Evolutionary conservation across 768 basidiomycete species (phyloP).

Genomic region (Suillus tomentosus): DNA sequence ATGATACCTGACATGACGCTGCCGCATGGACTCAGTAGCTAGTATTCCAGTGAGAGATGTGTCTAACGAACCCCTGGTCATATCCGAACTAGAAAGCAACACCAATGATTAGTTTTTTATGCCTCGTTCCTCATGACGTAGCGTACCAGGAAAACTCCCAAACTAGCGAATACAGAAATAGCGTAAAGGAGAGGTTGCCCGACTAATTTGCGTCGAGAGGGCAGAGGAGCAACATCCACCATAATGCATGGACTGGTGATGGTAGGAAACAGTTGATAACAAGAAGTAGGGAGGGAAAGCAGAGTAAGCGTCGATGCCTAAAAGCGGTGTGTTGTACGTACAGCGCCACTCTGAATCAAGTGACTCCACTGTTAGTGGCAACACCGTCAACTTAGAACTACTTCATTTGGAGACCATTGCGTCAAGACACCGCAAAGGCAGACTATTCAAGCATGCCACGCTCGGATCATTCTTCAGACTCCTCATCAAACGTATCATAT

Average conservation of each 20-base stretch:
- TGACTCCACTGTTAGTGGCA: not conserved
- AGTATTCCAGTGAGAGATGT: slow-evolving; percentile 15
- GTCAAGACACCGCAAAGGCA: slow-evolving; percentile 8
- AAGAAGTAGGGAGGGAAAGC: slow-evolving; percentile 12
- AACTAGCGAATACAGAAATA: slow-evolving; percentile 78
- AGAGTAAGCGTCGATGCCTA: not conserved
- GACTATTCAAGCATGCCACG: slow-evolving; percentile 50
- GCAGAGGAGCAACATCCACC: slow-evolving; percentile 36
- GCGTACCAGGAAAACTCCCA: slow-evolving; percentile 84
- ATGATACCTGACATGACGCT: slow-evolving; percentile 94
- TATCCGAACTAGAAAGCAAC: slow-evolving; percentile 64
- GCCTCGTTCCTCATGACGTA: slow-evolving; percentile 1
- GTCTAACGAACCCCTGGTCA: slow-evolving; percentile 70
- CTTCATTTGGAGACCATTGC: slow-evolving; percentile 2
- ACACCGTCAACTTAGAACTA: not conserved
- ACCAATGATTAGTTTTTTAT: slow-evolving; percentile 2
- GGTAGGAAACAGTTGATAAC: slow-evolving; percentile 20
- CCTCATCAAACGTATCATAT: slow-evolving; percentile 49
- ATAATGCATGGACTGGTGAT: slow-evolving; percentile 47
- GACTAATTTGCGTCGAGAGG: slow-evolving; percentile 57
- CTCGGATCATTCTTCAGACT: slow-evolving; percentile 64
- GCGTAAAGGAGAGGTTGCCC: slow-evolving; percentile 78
- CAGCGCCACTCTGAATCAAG: slow-evolving; percentile 23
- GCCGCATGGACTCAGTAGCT: slow-evolving; percentile 7
- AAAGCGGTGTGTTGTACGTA: slow-evolving; percentile 14